Evolutionary conservation across 345 rosid genomes (phyloP).

Genomic region (Ceriops zippeliana): DNA sequence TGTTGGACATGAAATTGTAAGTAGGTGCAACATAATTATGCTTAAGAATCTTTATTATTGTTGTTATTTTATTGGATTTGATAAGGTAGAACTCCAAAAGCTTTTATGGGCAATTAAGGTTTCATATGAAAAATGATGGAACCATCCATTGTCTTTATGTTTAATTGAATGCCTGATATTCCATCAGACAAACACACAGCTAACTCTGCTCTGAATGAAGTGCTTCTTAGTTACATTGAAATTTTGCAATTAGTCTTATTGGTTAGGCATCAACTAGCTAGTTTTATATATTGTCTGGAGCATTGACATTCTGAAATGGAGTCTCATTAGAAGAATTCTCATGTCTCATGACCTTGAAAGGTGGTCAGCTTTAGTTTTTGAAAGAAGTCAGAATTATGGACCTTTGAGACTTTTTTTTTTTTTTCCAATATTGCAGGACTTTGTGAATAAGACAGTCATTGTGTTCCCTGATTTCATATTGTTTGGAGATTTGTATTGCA

Average conservation of each 20-base stretch:
- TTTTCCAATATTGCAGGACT: slow-evolving; percentile 39
- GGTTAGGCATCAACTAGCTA: no score
- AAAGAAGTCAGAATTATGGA: background rate
- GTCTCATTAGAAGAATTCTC: no score
- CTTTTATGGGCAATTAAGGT: background rate
- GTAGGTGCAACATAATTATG: slow-evolving; percentile 10
- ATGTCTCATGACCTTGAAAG: no score
- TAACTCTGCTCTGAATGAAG: no score
- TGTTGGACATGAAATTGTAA: slow-evolving; percentile 38
- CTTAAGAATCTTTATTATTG: background rate
- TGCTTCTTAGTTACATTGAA: no score
- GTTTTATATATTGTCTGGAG: no score
- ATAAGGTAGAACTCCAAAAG: background rate
- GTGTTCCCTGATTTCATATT: slow-evolving; percentile 47
- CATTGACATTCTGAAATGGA: no score
- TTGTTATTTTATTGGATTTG: background rate
- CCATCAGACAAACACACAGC: no score
- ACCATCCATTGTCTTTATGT: no score
- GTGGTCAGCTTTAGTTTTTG: background rate
- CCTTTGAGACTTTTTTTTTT: background rate
- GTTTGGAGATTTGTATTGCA: slow-evolving; percentile 40
- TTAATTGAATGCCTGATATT: no score
- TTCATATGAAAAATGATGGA: no score
- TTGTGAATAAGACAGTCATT: slow-evolving; percentile 33
- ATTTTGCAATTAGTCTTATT: no score